Conservation (phyloP, 257 asterid species). For the Fraxinus pennsylvanica region DNA sequence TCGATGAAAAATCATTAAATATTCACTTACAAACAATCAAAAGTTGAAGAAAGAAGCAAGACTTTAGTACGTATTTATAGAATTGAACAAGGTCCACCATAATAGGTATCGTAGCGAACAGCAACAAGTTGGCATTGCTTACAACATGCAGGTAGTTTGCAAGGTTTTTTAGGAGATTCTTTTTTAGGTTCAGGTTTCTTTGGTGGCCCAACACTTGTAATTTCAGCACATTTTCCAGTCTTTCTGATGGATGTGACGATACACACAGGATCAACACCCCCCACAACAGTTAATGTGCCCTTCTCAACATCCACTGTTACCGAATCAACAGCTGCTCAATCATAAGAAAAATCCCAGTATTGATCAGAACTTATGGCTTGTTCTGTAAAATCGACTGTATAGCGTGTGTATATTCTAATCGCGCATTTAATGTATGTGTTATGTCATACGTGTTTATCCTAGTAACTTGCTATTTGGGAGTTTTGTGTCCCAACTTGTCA, state of each 20-base stretch:
- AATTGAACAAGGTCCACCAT: slow-evolving; percentile 23
- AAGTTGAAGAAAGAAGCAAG: no score
- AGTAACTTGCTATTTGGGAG: neutral
- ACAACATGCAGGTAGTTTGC: slow-evolving; percentile 28
- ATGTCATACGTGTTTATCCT: neutral
- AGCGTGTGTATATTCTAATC: neutral
- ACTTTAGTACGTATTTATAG: neutral
- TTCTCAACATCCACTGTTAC: slow-evolving; percentile 33
- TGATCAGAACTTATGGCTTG: neutral
- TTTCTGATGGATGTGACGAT: slow-evolving; percentile 22
- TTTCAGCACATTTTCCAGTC: slow-evolving; percentile 23
- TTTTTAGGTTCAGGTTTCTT: slow-evolving; percentile 23
- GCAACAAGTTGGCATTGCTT: slow-evolving; percentile 30
- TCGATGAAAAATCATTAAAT: no score
- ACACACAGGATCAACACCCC: slow-evolving; percentile 35
- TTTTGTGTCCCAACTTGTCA: no score
- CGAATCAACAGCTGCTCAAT: slow-evolving; percentile 29
- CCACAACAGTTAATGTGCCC: slow-evolving; percentile 33
- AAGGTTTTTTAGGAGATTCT: neutral
- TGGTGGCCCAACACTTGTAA: slow-evolving; percentile 36
- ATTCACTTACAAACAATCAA: neutral
- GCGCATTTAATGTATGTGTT: neutral
- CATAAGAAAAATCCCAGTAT: neutral
- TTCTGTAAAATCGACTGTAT: neutral
- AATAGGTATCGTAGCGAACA: slow-evolving; percentile 16